A percentile compares a stretch with the other conserved stretches of the same genome.
Evolutionary conservation across 495 filamentous ascomycete genomes (phyloP).

Genomic region (Platismatia glauca): DNA sequence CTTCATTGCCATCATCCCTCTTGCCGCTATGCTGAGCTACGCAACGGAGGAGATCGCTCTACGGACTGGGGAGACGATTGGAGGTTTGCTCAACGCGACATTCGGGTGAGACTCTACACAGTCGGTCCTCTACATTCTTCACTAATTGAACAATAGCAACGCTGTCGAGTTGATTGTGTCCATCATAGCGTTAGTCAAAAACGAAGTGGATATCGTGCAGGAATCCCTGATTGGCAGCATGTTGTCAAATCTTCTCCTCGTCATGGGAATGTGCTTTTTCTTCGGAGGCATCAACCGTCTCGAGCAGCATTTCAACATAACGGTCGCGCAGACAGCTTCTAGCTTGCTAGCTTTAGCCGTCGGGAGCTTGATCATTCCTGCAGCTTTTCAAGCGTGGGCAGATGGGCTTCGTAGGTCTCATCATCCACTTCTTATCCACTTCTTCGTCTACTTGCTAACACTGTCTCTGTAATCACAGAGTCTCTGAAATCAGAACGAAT

Average conservation of each 20-base stretch:
- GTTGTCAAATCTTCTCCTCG: conserved; percentile 82
- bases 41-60: conserved; percentile 48
- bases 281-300: conserved; percentile 69
- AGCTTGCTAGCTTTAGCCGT: conserved; percentile 74
- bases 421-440: too few relatives aligned
- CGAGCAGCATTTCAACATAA: conserved; percentile 86
- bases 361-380: conserved; percentile 76
- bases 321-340: conserved; percentile 86
- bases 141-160: conserved; percentile 44
- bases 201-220: conserved; percentile 78
- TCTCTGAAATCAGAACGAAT: conserved; percentile 27
- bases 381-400: conserved; percentile 63
- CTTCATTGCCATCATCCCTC: conserved; percentile 34
- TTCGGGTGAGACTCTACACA: conserved; percentile 56
- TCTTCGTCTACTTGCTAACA: not conserved
- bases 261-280: conserved; percentile 91
- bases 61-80: conserved; percentile 67
- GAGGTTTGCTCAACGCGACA: conserved; percentile 77
- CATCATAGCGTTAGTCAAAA: conserved; percentile 65
- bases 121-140: conserved; percentile 15
- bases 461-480: not conserved
- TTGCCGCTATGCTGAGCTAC: conserved; percentile 48
- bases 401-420: conserved; percentile 31
- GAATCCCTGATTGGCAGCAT: conserved; percentile 88
- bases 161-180: conserved; percentile 89